A percentile compares a stretch with the other conserved stretches of the same genome.
These are phyloP conservation scores for Pittosporum tobira DNA, from an alignment of 129 eudicot genomes.

Conservation along the genomic window DNA sequence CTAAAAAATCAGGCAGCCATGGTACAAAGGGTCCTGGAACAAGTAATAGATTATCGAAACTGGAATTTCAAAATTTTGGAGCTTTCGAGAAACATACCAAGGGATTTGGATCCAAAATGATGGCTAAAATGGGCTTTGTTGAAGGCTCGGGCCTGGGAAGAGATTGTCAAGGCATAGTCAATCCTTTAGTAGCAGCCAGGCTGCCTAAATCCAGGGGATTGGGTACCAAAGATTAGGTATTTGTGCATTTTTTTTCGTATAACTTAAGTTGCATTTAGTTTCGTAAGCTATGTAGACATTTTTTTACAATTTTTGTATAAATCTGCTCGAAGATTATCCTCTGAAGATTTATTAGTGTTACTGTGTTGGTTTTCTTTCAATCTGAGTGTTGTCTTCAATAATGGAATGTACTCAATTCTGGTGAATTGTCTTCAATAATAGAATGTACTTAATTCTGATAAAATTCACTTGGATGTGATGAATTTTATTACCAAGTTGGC, in stretches of 20 bases:
- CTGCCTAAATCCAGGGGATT: conserved; percentile 75
- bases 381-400: no score
- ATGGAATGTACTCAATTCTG: no score
- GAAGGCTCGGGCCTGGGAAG: conserved; percentile 81
- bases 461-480: no score
- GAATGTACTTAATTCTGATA: background rate
- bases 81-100: conserved; percentile 82
- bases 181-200: conserved; percentile 66
- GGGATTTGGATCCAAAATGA: conserved; percentile 91
- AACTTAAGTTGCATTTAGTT: background rate
- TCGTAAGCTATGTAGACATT: background rate
- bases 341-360: background rate
- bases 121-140: conserved; percentile 88
- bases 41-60: conserved; percentile 14
- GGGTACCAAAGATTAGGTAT: conserved; percentile 51
- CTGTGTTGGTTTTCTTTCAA: background rate
- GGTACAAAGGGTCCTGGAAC: conserved; percentile 24
- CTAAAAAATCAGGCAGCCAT: conserved; percentile 12
- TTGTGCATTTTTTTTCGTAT: background rate
- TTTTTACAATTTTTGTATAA: background rate
- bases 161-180: conserved; percentile 72
- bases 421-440: no score
- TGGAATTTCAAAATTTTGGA: conserved; percentile 25
- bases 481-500: no score
- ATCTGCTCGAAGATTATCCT: background rate